Evolutionary conservation across 768 basidiomycete species (phyloP).

Genomic region (Exidia glandulosa): DNA sequence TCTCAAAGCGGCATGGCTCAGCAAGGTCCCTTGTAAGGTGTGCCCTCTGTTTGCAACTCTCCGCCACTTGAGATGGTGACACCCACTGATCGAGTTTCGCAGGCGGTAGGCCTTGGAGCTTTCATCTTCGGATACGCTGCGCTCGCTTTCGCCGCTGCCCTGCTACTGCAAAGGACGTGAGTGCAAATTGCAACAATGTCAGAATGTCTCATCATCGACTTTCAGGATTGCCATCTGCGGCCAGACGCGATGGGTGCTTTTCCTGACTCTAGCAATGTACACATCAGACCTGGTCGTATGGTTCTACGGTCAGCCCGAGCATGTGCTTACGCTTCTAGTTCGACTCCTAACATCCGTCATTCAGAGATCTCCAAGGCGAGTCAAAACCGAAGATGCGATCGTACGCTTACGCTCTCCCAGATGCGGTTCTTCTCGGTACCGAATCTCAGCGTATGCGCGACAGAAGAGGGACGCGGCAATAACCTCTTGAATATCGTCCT

Average conservation of each 20-base stretch:
- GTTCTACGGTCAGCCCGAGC: background rate
- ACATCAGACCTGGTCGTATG: background rate
- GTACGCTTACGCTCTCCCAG: background rate
- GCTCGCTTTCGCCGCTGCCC: background rate
- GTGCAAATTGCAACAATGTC: background rate
- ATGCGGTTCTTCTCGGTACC: background rate
- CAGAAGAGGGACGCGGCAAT: background rate
- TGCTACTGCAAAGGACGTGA: background rate
- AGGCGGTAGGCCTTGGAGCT: background rate
- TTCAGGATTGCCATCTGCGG: background rate
- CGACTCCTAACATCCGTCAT: background rate
- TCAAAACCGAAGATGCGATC: background rate
- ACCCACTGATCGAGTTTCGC: too few species aligned
- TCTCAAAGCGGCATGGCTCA: background rate
- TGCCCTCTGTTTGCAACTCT: background rate
- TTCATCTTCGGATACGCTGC: background rate
- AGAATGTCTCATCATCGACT: background rate
- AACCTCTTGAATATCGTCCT: background rate
- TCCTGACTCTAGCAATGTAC: background rate
- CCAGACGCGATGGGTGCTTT: background rate
- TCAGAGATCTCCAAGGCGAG: background rate
- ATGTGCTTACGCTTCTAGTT: background rate
- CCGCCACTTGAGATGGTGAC: too few species aligned
- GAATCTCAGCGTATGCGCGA: background rate
- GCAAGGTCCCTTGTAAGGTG: background rate